Base-by-base conservation (phyloP, 345 rosid species). In the Aegle marmelos region DNA sequence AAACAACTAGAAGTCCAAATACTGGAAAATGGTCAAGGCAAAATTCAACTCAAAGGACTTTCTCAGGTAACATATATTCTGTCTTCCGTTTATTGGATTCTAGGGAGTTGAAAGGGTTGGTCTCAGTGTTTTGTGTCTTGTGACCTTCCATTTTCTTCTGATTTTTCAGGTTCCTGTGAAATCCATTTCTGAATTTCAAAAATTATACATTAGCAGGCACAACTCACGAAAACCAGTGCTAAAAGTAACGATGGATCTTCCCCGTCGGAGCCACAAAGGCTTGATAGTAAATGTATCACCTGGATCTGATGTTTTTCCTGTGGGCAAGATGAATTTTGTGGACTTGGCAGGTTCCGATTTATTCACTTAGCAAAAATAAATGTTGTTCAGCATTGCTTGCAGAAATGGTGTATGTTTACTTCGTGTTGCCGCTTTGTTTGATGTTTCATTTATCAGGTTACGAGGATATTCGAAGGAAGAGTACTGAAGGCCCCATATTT, bases 301-400 rank as follows among this genome's bases (percentile, higher is more conserved):
- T 48, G 68, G 41, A 1, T 81, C 76, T 30, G 74, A 74, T n/a
- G 57, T 78, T 13, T 56, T 72, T 76, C 58, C 60, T 17, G 34
- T 37, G 57, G 89, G 95, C 82, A 92, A 90, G 81, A 86, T 91
- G 87, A 92, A 89, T 82, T 88, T 94, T 79, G 83, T 94, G 68
- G 98, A 92, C 70, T 77, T 92, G 78, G 90, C 90, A 89, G 98
- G 98, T 94, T 60, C 41, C 17, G 16, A 48, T 37, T 19, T 64
- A 48, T 64, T 9, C 10, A 31, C 21, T 65, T 37, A 19, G 9
- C 28, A 22, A 31, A 11, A 21, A 33, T 37, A 13, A 78, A 69
- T 31, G 21, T n/a, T 64, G 37, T 70, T 70, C 63, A 22, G 28
- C 50, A 21, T 67, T 68, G 50, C 50, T 28, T 68, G 28, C 68